Base-by-base conservation (phyloP, 495 filamentous ascomycete genomes). In the Xylaria venustula region DNA sequence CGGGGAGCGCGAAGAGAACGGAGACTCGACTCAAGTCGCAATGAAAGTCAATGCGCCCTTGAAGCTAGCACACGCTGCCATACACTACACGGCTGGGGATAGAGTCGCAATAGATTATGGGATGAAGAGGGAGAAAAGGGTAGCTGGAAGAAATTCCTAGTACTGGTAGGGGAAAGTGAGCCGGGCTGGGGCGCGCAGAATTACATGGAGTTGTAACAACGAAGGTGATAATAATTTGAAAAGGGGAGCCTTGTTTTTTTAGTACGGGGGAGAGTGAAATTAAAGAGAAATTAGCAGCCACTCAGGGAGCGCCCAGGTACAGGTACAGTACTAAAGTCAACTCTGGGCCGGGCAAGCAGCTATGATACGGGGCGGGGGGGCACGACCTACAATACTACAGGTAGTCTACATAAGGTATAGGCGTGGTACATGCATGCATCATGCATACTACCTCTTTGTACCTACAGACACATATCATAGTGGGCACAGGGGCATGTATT, bases 221-320 rank as follows among this genome's bases (percentile, higher is more conserved):
- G 65, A 70, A 67, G 65, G 70, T 64, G 66, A 68, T 66, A 61
- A 72, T 59, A 70, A 71, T 67, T 65, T 66, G 70, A 70, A 71
- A 72, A 72, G 70, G 67, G 67, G 67, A 72, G 67, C 70, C 70
- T 70, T 70, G 70, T 66, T 72, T 70, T 64, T 70, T 68, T 66
- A 72, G 67, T 70, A 72, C 60, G 63, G 65, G 40, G 55, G 65
- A 67, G 62, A 61, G 40, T 61, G 50, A 68, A 72, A 71, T 69
- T 71, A 71, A 62, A 57, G 61, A 71, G 63, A 64, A 45, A 61
- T 61, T 61, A 56, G 66, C 68, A 64, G 69, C 66, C 66, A 69
- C 67, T 69, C 67, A 69, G 66, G 64, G 47, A 32, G 65, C 55
- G 41, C n/a, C 26, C 53, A 36, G 54, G 44, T 58, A 48, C 54